phyloP scores from a whole-genome alignment of 805 yeast genomes.

The Sugiyamaella valdiviana region DNA sequence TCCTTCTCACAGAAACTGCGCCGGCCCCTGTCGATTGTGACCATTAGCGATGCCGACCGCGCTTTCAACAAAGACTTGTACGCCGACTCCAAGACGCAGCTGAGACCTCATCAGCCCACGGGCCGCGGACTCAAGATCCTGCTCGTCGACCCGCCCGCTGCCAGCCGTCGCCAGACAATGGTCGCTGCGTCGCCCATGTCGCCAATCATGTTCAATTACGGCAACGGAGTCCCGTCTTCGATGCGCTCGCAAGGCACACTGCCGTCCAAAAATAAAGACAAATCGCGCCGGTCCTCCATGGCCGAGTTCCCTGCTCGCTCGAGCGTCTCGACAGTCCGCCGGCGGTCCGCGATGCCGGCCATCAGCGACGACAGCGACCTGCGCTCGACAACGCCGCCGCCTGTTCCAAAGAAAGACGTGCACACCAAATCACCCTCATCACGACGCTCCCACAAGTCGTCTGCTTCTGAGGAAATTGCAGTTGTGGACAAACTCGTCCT shows the following conservation, averaged over 20 bases:
- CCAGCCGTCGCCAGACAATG: not conserved
- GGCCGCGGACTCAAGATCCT: not conserved
- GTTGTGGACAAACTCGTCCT: not conserved
- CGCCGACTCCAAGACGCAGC: not conserved
- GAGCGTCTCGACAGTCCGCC: too few species aligned
- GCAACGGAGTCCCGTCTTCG: not conserved
- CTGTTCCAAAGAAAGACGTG: too few species aligned
- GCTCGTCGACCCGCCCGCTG: not conserved
- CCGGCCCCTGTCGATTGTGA: constrained; percentile 5
- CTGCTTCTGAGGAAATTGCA: not conserved
- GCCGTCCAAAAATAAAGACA: not conserved
- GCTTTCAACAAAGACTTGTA: not conserved
- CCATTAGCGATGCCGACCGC: not conserved
- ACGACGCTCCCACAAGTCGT: too few species aligned
- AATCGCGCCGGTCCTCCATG: too few species aligned
- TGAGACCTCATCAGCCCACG: not conserved
- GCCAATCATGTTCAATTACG: not conserved
- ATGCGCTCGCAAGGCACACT: not conserved
- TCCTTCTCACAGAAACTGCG: constrained; percentile 7
- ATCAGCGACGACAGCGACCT: too few species aligned
- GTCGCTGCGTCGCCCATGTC: not conserved
- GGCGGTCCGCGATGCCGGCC: too few species aligned
- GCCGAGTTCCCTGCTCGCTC: too few species aligned
- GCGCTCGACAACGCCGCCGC: too few species aligned
- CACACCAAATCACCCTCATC: too few species aligned